Evolutionary conservation across 257 asterid genomes (phyloP), one percentile per base, ranked within the genome.

Genomic region (Solanum bukasovii): DNA sequence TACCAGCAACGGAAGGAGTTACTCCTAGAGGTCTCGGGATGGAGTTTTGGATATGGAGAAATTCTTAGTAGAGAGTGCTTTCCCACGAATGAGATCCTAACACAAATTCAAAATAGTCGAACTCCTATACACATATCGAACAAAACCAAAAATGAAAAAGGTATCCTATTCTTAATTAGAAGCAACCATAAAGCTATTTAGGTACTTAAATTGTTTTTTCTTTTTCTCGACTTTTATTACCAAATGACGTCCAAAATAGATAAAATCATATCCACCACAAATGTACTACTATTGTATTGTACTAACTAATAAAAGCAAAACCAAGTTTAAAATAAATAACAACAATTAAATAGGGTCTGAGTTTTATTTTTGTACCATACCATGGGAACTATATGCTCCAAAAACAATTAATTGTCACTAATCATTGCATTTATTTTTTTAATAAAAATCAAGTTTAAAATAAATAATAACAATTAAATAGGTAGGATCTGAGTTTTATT

Each of bases 1-100:
- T 52, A 52, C n/a, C 63, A 52, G 4, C 4, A 14, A 49, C 8
- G 1, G 20, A 49, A 5, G 21, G 3, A 6, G 63, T 21, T 18
- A 0, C 4, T 52, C 6, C n/a, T 1, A 56, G 1, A 56, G 2
- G 1, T 56, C 10, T 6, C 10, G 0, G 10, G 4, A 52, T 6
- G 2, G 3, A 56, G 1, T 3, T 18, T 6, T 52, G 4, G 1
- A 0, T 52, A 52, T 56, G 1, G 20, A 46, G 2, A 56, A 52
- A 52, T 6, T 6, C 1, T 56, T 56, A 16, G 1, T 18, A 56
- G 10, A 5, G 1, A 52, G 9, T 0, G 9, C 23, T 52, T 6
- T 0, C 16, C 6, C 1, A 16, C 3, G 1, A 2, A 52, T 52
- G 9, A 52, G 9, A 42, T 18, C 1, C 9, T 16, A 56, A 6